A percentile compares a stretch with the other conserved stretches of the same genome.
These are phyloP conservation scores for Beverwykella pulmonaria DNA, from an alignment of 495 filamentous ascomycete species.

Conservation along the genomic window DNA sequence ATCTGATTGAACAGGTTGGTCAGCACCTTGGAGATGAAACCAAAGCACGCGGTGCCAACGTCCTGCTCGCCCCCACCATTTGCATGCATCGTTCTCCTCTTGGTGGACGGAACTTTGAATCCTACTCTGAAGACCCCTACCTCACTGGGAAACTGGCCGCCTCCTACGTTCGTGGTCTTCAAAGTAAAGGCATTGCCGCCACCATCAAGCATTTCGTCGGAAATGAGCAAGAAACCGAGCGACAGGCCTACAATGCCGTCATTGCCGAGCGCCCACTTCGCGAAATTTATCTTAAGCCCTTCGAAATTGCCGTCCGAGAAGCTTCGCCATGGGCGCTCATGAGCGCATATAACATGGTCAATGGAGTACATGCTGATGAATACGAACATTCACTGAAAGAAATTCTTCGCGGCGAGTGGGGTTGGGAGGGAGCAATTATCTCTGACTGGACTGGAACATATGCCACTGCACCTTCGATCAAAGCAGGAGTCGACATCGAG, in stretches of 20 bases:
- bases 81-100: conserved; percentile 43
- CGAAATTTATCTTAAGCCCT: conserved; percentile 76
- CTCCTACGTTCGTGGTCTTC: conserved; percentile 39
- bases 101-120: conserved; percentile 42
- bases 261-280: conserved; percentile 63
- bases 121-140: conserved; percentile 43
- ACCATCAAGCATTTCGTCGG: conserved; percentile 44
- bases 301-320: conserved; percentile 70
- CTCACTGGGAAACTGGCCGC: conserved; percentile 41
- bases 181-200: conserved; percentile 39
- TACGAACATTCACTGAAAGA: conserved; percentile 63
- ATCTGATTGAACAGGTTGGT: conserved; percentile 39
- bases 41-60: conserved; percentile 40
- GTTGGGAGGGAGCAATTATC: conserved; percentile 56
- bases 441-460: conserved; percentile 44
- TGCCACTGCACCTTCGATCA: conserved; percentile 32
- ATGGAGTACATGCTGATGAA: conserved; percentile 70
- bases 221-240: conserved; percentile 41
- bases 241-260: conserved; percentile 31
- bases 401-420: conserved; percentile 72
- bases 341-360: conserved; percentile 77
- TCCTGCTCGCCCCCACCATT: conserved; percentile 42
- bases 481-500: conserved; percentile 38
- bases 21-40: conserved; percentile 40
- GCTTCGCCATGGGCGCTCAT: conserved; percentile 67